Conservation (phyloP, 2,329 filamentous ascomycete species). For the Talaromyces sp. region DNA sequence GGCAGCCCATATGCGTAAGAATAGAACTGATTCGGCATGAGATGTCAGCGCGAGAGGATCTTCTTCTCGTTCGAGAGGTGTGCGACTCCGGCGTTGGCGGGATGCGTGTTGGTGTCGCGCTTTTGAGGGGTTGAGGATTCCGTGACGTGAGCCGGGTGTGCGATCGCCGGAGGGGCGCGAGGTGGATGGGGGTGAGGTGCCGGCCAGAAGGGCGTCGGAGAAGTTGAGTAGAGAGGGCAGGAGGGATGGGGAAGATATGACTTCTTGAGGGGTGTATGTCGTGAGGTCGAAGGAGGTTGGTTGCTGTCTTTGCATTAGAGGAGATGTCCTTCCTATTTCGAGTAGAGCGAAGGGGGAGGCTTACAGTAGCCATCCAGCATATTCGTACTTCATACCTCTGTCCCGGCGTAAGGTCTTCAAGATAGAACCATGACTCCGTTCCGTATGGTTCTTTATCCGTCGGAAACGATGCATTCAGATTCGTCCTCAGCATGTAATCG, state of each 20-base stretch:
- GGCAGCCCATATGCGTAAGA: slow-evolving; percentile 69
- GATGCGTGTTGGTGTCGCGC: slow-evolving; percentile 16
- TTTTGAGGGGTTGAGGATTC: slow-evolving; percentile 22
- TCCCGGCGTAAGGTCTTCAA: slow-evolving; percentile 64
- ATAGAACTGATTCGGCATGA: slow-evolving; percentile 53
- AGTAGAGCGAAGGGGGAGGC: background rate
- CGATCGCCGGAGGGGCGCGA: background rate
- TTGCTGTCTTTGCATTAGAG: slow-evolving; percentile 56
- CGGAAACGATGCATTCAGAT: slow-evolving; percentile 67
- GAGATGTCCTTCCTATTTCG: background rate
- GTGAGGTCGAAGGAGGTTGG: slow-evolving; percentile 74
- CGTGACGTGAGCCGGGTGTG: slow-evolving; percentile 17
- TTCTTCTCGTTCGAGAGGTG: slow-evolving; percentile 5
- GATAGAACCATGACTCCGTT: slow-evolving; percentile 70
- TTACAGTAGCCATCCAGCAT: slow-evolving; percentile 89
- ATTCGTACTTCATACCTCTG: slow-evolving; percentile 86
- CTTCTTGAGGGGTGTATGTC: slow-evolving; percentile 58
- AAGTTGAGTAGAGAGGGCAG: slow-evolving; percentile 63
- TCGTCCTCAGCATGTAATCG: slow-evolving; percentile 56
- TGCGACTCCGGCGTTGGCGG: slow-evolving; percentile 8
- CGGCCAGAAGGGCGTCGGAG: slow-evolving; percentile 50
- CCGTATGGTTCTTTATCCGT: slow-evolving; percentile 52
- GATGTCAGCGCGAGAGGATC: slow-evolving; percentile 8
- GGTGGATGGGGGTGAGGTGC: background rate
- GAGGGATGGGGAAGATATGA: slow-evolving; percentile 61